Evolutionary conservation across 805 yeast species (phyloP).

Genomic region (Candida dendrica): DNA sequence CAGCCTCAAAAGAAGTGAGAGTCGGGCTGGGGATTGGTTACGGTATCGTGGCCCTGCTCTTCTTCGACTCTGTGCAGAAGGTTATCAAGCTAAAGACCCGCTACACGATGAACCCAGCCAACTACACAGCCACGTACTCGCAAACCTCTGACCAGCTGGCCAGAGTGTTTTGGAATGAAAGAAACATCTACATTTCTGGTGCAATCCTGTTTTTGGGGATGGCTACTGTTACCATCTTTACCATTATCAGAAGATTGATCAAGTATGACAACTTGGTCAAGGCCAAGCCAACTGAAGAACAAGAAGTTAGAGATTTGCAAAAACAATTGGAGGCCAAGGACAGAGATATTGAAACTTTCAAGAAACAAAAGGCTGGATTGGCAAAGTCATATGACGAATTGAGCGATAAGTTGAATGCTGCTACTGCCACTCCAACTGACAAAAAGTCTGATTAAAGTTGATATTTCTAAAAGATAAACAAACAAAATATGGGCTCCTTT

Average conservation of each 20-base stretch:
- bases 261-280: slow-evolving; percentile 32
- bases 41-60: slow-evolving; percentile 39
- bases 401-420: slow-evolving; percentile 18
- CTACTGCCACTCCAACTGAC: slow-evolving; percentile 7
- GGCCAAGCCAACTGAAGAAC: slow-evolving; percentile 9
- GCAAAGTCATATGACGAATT: slow-evolving; percentile 42
- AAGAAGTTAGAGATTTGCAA: slow-evolving; percentile 23
- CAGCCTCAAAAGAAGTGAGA: slow-evolving; percentile 32
- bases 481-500: too few species aligned
- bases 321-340: slow-evolving; percentile 32
- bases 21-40: slow-evolving; percentile 37
- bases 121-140: slow-evolving; percentile 15
- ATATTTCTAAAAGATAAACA: too few species aligned
- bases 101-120: slow-evolving; percentile 18
- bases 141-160: slow-evolving; percentile 46
- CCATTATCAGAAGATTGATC: slow-evolving; percentile 45
- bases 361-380: slow-evolving; percentile 43
- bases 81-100: slow-evolving; percentile 24
- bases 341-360: slow-evolving; percentile 37
- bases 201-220: slow-evolving; percentile 50
- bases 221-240: slow-evolving; percentile 47
- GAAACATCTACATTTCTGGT: slow-evolving; percentile 57
- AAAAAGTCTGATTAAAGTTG: slow-evolving; percentile 20
- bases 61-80: slow-evolving; percentile 47
- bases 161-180: slow-evolving; percentile 53